phyloP scores from a whole-genome alignment of 2,329 filamentous ascomycete species.

The Aschersonia sp. region DNA sequence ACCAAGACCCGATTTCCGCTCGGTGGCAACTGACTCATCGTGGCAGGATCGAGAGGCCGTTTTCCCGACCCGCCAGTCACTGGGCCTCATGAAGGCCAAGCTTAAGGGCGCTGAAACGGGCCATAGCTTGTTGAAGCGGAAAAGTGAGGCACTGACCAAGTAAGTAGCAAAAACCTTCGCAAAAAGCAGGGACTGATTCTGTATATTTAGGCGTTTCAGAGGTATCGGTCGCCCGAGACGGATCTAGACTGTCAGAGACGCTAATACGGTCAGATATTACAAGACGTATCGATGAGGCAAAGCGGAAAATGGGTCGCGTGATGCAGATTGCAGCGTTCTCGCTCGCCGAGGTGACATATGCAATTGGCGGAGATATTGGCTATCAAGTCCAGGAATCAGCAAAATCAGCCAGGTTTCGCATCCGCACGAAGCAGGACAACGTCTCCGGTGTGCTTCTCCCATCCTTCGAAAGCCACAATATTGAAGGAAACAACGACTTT shows the following conservation, averaged over 20 bases:
- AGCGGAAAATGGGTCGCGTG: slow-evolving; percentile 96
- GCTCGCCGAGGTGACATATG: slow-evolving; percentile 92
- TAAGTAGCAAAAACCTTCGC: slow-evolving; percentile 25
- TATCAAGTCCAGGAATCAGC: slow-evolving; percentile 97
- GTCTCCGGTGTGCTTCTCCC: slow-evolving; percentile 92
- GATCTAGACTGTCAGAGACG: background rate
- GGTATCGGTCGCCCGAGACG: background rate
- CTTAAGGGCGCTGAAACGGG: slow-evolving; percentile 86
- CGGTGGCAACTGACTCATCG: background rate
- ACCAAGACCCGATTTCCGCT: background rate
- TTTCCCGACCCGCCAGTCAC: slow-evolving; percentile 92
- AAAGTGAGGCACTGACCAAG: slow-evolving; percentile 97
- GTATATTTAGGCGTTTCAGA: slow-evolving; percentile 3
- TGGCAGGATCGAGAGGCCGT: slow-evolving; percentile 80
- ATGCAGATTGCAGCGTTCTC: slow-evolving; percentile 99
- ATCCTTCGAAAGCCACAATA: slow-evolving; percentile 79
- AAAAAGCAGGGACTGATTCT: background rate
- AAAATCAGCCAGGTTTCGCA: slow-evolving; percentile 79
- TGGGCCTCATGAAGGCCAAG: slow-evolving; percentile 96
- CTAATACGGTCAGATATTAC: slow-evolving; percentile 59
- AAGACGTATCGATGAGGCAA: slow-evolving; percentile 91
- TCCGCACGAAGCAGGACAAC: slow-evolving; percentile 95
- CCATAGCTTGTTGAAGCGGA: slow-evolving; percentile 89
- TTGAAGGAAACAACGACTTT: slow-evolving; percentile 89
- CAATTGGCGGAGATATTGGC: slow-evolving; percentile 85